Conservation (phyloP, 2,329 filamentous ascomycete genomes). For the Trichophyton rubrum region DNA sequence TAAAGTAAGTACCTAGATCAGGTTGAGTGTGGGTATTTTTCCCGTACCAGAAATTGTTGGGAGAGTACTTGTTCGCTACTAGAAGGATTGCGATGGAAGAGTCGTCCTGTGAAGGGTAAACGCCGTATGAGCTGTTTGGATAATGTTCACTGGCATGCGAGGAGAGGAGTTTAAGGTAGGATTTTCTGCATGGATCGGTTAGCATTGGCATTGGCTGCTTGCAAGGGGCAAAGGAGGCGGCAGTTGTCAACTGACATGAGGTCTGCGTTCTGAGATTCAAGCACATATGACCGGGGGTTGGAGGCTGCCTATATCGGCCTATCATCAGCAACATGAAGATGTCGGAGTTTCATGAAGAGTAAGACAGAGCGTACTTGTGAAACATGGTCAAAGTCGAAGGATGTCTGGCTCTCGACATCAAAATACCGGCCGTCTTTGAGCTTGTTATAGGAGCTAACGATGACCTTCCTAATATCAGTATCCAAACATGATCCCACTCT, state of each 20-base stretch:
- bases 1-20: neutral
- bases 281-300: conserved; percentile 60
- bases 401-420: conserved; percentile 75
- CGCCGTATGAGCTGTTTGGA: conserved; percentile 64
- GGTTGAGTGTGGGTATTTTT: neutral
- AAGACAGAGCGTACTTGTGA: conserved; percentile 46
- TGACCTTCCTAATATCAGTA: conserved; percentile 19
- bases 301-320: conserved; percentile 57
- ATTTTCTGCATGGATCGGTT: conserved; percentile 49
- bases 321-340: neutral
- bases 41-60: conserved; percentile 84
- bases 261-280: conserved; percentile 65
- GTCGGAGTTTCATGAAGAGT: conserved; percentile 8
- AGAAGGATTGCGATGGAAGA: conserved; percentile 66
- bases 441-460: conserved; percentile 77
- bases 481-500: neutral
- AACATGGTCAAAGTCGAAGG: conserved; percentile 76
- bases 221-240: neutral
- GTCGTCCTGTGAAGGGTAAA: conserved; percentile 68
- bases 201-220: neutral
- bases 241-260: neutral
- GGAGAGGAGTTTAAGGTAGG: conserved; percentile 63
- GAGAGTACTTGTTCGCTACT: conserved; percentile 93
- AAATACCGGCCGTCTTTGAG: conserved; percentile 74
- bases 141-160: conserved; percentile 81